Evolutionary conservation across 331 rosid genomes (phyloP).

Genomic region (Prunus yedoensis): DNA sequence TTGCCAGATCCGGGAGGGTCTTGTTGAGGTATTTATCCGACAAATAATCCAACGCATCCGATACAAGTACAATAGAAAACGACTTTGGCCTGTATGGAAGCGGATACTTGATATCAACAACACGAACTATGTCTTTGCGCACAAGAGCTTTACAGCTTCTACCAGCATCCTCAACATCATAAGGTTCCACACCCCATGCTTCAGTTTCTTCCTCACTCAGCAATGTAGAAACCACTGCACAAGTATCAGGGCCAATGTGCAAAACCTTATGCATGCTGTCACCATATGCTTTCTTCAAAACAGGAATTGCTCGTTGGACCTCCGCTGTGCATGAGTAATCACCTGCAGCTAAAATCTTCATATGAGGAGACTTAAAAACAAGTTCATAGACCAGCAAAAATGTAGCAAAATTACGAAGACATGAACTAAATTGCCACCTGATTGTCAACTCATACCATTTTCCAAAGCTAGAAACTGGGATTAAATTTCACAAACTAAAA

Average conservation of each 20-base stretch:
- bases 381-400: conserved; percentile 5
- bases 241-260: conserved; percentile 69
- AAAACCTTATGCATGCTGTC: conserved; percentile 70
- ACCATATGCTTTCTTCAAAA: conserved; percentile 56
- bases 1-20: conserved; percentile 67
- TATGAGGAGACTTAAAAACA: not conserved
- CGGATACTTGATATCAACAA: conserved; percentile 64
- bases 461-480: not conserved
- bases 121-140: conserved; percentile 57
- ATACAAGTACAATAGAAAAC: conserved; percentile 66
- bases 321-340: conserved; percentile 66
- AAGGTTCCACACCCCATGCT: conserved; percentile 86
- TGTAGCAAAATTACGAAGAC: not conserved
- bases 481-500: not conserved
- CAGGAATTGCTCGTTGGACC: conserved; percentile 53
- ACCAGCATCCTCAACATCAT: conserved; percentile 66
- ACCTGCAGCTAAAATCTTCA: conserved; percentile 37
- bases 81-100: conserved; percentile 73
- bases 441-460: not conserved
- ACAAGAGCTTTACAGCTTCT: conserved; percentile 57
- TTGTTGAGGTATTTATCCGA: conserved; percentile 77
- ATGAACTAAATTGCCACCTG: not conserved
- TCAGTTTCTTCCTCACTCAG: conserved; percentile 61
- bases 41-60: conserved; percentile 69
- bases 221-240: conserved; percentile 61